Base-by-base conservation (phyloP, 345 rosid species). In the Nasturtium officinale region DNA sequence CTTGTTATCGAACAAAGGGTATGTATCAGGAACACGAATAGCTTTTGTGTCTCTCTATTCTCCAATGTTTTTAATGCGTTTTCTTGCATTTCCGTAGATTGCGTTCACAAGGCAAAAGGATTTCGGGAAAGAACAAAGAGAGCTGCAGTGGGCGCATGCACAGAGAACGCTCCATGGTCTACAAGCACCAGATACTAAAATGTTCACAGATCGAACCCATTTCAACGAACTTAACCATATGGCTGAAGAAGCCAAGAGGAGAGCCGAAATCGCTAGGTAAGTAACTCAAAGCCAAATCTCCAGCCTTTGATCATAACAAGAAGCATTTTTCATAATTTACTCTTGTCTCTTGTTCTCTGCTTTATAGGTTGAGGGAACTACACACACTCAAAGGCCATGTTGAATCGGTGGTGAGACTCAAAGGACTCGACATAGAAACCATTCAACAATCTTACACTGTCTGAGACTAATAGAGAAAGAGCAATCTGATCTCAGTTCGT, bases 1-100 rank as follows among this genome's bases (percentile, higher is more conserved):
- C 96, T 94, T 66, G 98, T 91, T 28, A 87, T 91, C 50, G 96
- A 94, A 82, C 96, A 94, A 81, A 91, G 97, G 96, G 98, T 94
- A 90, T 12, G 90, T 30, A 18, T 65, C 37, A 25, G 42, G 35
- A 46, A n/a, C 42, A 55, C 11, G 2, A 26, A 28, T 28, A 54
- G 59, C 20, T 55, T 55, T 55, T 55, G 61, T 30, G 38, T 12
- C 21, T 2, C 61, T 55, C 6, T 55, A 3, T 30, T 0, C 40
- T 28, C n/a, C 0, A 29, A 28, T 28, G n/a, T 38, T 51, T 62
- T 62, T 72, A 13, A 38, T 32, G 6, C 5, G 20, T 11, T 20
- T 16, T 30, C 40, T 11, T 63, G 54, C 28, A 51, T 57, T 63
- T 75, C 12, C n/a, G 12, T 66, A 94, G 98, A 85, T 94, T 79